phyloP scores from a whole-genome alignment of 768 basidiomycete genomes.

The Auricularia auricula-judae region DNA sequence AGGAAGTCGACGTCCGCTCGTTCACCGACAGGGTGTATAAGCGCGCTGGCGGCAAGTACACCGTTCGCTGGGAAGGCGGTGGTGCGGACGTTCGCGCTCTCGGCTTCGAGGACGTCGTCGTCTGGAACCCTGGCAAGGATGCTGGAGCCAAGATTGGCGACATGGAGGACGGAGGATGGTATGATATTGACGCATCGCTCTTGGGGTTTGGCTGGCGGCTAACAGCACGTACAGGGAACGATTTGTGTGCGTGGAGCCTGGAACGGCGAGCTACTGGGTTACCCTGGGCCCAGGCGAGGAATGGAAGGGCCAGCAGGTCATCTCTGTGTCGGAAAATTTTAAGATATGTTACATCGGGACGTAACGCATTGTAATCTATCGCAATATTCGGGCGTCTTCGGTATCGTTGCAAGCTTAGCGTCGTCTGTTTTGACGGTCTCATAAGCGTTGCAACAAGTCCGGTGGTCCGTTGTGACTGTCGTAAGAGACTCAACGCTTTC shows the following conservation, averaged over 20 bases:
- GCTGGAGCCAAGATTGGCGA: slow-evolving; percentile 67
- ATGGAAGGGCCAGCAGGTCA: slow-evolving; percentile 68
- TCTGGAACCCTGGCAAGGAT: slow-evolving; percentile 85
- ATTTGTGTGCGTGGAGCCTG: slow-evolving; percentile 89
- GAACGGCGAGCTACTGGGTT: slow-evolving; percentile 65
- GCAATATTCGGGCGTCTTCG: no score
- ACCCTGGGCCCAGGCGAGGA: slow-evolving; percentile 48
- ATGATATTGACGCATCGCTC: slow-evolving; percentile 15
- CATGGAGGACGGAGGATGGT: slow-evolving; percentile 89
- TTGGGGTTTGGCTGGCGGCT: not conserved
- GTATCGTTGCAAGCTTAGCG: no score
- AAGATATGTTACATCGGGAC: no score
- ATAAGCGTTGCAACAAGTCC: no score
- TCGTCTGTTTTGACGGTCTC: no score
- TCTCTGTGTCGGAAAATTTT: slow-evolving; percentile 25
- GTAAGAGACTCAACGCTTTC: no score
- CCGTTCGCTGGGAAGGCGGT: slow-evolving; percentile 49
- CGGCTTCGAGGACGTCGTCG: slow-evolving; percentile 70
- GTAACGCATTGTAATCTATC: no score
- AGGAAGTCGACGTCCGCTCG: slow-evolving; percentile 51
- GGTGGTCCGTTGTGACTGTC: no score
- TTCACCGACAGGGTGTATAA: slow-evolving; percentile 75
- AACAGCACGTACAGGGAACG: slow-evolving; percentile 41
- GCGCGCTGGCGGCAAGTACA: slow-evolving; percentile 42
- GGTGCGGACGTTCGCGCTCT: slow-evolving; percentile 39